Evolutionary conservation across 225 moss, liverwort and hornwort species (phyloP), one percentile per base, ranked within the genome.

Genomic region (Anthoceros angustus): DNA sequence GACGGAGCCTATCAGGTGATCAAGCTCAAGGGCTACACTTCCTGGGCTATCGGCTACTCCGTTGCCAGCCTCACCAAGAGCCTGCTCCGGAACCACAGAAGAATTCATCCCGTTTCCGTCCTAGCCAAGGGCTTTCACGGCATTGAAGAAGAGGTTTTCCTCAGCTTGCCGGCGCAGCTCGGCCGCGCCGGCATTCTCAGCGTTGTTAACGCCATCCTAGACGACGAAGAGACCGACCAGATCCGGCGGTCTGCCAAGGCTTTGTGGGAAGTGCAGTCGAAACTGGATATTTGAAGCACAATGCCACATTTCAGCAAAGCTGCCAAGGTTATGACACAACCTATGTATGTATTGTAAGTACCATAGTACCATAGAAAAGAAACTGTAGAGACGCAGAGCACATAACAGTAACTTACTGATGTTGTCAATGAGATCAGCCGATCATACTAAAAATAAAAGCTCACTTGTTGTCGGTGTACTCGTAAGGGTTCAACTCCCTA

Each of bases 41-140:
- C 90, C 10, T 94, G 93, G 93, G 93, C 93, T 0, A 90, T 94
- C 18, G 93, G 90, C 7, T 94, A 94, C 66, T 87, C 93, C 10
- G 86, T 84, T n/a, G 87, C 87, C 40, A 75, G 82, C 40, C 68
- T 94, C 70, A 87, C 86, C 70, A 77, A 80, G 71, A 86, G 83
- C 77, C 66, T 94, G 84, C 25, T 94, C 74, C 76, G 93, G 18
- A 80, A 94, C 48, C 90, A 94, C 78, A 72, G 74, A 63, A 72
- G 84, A 25, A 82, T 94, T 43, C 86, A 94, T 49, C 90, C 93
- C 0, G 87, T 94, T 20, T 94, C 90, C 7, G 93, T 94, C 12
- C 79, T 87, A 12, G 87, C 90, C 8, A 72, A 82, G 77, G 93
- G 93, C 0, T 87, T 94, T 18, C 87, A 94, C 9, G 90, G 90